Percentiles rank a stretch among this genome's conserved stretches.
phyloP scores from a whole-genome alignment of 192 early-diverging fungal species.

The Coemansia sp. region DNA sequence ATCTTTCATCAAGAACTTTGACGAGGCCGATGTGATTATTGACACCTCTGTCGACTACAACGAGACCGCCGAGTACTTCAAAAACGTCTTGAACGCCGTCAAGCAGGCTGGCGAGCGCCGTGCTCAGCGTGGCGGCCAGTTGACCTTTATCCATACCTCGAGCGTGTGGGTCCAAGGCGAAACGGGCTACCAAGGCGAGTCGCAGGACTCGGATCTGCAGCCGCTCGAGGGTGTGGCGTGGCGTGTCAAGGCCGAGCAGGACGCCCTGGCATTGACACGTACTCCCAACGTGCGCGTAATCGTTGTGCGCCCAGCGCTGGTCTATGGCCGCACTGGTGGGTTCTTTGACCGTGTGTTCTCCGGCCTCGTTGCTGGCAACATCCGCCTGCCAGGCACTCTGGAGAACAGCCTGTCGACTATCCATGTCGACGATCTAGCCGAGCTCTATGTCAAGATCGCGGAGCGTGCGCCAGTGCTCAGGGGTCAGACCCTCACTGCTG shows the following conservation, averaged over 20 bases:
- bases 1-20: background rate
- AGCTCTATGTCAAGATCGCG: conserved; percentile 15
- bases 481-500: conserved; percentile 5
- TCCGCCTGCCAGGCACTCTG: conserved; percentile 9
- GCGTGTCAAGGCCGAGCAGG: conserved; percentile 7
- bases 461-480: conserved; percentile 11
- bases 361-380: conserved; percentile 6
- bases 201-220: conserved; percentile 1
- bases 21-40: conserved; percentile 9
- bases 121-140: conserved; percentile 2
- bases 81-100: conserved; percentile 8
- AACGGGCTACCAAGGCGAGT: conserved; percentile 1
- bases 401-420: conserved; percentile 18
- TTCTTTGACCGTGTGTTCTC: conserved; percentile 7
- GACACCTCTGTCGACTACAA: conserved; percentile 12
- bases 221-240: conserved; percentile 3
- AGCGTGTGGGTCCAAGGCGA: conserved; percentile 11
- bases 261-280: background rate
- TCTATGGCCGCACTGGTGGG: conserved; percentile 13
- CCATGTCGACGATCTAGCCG: conserved; percentile 19
- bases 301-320: conserved; percentile 14
- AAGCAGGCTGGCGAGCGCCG: conserved; percentile 14
- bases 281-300: conserved; percentile 13
- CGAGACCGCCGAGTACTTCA: conserved; percentile 2
- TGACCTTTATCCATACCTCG: conserved; percentile 7